phyloP scores from a whole-genome alignment of 257 asterid species.

The Solanum dulcamara region DNA sequence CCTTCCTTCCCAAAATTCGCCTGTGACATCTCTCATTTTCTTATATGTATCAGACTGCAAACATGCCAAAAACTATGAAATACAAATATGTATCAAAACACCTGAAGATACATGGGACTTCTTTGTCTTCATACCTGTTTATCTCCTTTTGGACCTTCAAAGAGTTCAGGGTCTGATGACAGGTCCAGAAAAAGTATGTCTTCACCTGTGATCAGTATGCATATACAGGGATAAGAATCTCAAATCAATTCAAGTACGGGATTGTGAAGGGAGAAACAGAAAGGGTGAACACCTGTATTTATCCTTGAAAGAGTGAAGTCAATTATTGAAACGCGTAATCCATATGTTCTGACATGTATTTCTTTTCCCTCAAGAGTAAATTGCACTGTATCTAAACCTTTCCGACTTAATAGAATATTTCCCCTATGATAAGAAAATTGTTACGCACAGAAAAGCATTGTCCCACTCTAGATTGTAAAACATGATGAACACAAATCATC shows the following conservation, averaged over 20 bases:
- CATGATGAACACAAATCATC: background rate
- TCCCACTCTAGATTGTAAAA: background rate
- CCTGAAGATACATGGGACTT: background rate
- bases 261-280: background rate
- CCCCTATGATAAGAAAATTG: conserved; percentile 50
- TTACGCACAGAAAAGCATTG: background rate
- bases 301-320: conserved; percentile 96
- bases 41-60: conserved; percentile 84
- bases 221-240: background rate
- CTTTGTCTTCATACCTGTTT: conserved; percentile 42
- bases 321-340: conserved; percentile 64
- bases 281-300: conserved; percentile 51
- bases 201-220: conserved; percentile 51
- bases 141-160: conserved; percentile 85
- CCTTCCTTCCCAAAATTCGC: conserved; percentile 98
- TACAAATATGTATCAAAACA: background rate
- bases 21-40: conserved; percentile 84
- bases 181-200: conserved; percentile 86
- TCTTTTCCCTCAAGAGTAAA: conserved; percentile 67
- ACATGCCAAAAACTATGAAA: background rate
- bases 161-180: conserved; percentile 78
- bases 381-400: conserved; percentile 37
- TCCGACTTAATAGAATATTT: conserved; percentile 67
- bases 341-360: conserved; percentile 53
- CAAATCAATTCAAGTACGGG: background rate